These are phyloP conservation scores for Baffinella frigidus DNA, from an alignment of 208 protist genomes.

Conservation along the genomic window DNA sequence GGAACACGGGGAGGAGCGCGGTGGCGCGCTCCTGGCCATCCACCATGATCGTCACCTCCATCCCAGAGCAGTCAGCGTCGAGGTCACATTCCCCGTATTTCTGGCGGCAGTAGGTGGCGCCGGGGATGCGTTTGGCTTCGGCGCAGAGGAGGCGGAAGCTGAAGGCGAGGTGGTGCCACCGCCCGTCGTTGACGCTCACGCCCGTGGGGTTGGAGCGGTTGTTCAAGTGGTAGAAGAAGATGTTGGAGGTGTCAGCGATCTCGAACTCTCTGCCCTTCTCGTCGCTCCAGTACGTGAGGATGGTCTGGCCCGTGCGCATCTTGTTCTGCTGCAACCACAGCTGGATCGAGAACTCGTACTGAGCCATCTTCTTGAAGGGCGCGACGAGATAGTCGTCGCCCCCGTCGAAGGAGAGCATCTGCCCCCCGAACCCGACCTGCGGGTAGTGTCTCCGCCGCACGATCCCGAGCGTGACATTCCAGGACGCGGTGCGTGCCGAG, in stretches of 20 bases:
- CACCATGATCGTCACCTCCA: background rate
- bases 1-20: background rate
- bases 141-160: background rate
- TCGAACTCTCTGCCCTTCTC: background rate
- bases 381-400: conserved; percentile 16
- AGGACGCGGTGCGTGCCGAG: background rate
- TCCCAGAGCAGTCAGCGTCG: background rate
- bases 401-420: conserved; percentile 37
- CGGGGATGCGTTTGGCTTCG: background rate
- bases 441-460: background rate
- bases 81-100: background rate
- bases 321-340: conserved; percentile 44
- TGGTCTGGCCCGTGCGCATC: conserved; percentile 3
- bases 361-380: background rate
- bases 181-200: conserved; percentile 3
- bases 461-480: background rate
- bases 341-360: conserved; percentile 24
- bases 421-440: conserved; percentile 5
- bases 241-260: conserved; percentile 37
- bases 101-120: background rate
- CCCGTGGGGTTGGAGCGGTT: background rate
- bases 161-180: conserved; percentile 46
- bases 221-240: conserved; percentile 46
- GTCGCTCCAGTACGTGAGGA: conserved; percentile 22
- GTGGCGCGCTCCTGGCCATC: background rate